Evolutionary conservation across 2,329 filamentous ascomycete genomes (phyloP).

Genomic region (Triangularia setosa): DNA sequence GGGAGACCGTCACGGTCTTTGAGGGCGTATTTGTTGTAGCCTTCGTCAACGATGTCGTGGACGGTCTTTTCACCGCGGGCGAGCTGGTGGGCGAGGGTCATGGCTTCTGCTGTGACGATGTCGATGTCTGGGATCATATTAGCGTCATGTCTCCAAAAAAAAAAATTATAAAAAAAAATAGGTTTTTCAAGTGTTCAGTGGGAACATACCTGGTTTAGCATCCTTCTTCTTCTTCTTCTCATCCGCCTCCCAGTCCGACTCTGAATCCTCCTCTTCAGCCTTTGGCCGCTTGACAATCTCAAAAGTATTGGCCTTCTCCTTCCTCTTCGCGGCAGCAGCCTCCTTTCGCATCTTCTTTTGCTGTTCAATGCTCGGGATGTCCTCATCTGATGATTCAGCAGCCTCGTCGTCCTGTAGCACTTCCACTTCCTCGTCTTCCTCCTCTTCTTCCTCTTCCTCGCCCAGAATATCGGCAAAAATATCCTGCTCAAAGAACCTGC

Average conservation of each 20-base stretch:
- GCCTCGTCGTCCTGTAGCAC: constrained; percentile 34
- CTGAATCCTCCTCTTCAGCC: constrained; percentile 19
- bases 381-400: constrained; percentile 25
- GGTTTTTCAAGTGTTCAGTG: too few relatives aligned
- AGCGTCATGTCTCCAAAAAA: neutral
- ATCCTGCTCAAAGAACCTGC: constrained; percentile 89
- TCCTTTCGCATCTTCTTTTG: constrained; percentile 28
- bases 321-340: constrained; percentile 32
- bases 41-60: constrained; percentile 79
- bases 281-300: constrained; percentile 54
- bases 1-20: constrained; percentile 88
- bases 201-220: constrained; percentile 54
- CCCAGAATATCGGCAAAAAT: constrained; percentile 77
- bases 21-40: constrained; percentile 89
- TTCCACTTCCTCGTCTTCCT: constrained; percentile 45
- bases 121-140: constrained; percentile 64
- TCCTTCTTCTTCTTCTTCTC: constrained; percentile 59
- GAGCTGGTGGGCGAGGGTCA: constrained; percentile 91
- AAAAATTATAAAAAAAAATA: neutral
- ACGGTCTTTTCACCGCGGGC: constrained; percentile 80
- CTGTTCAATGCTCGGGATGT: constrained; percentile 21
- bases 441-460: constrained; percentile 33
- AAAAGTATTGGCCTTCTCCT: constrained; percentile 43
- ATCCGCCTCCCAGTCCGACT: constrained; percentile 61
- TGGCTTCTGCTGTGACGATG: constrained; percentile 98